These are phyloP conservation scores for Ganoderma sinense DNA, from an alignment of 1,284 basidiomycete genomes.

Conservation along the genomic window DNA sequence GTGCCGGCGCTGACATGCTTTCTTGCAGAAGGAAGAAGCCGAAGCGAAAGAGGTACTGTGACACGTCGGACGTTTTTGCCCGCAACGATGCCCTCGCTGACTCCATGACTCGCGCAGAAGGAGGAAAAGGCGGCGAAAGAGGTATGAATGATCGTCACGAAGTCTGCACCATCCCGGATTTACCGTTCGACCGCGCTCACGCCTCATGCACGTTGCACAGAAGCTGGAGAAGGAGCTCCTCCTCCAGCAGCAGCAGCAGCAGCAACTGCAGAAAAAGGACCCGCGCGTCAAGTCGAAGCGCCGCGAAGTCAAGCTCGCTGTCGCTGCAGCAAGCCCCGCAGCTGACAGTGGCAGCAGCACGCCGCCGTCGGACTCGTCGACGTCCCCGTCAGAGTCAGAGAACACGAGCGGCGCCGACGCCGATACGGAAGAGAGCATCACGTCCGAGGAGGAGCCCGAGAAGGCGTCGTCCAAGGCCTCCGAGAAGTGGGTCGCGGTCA, in stretches of 20 bases:
- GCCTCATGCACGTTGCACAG: conserved; percentile 27
- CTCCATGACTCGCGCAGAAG: conserved; percentile 42
- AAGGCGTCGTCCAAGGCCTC: conserved; percentile 38
- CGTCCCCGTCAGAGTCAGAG: conserved; percentile 60
- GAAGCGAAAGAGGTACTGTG: conserved; percentile 45
- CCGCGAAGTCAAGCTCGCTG: conserved; percentile 42
- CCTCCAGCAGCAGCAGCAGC: conserved; percentile 2
- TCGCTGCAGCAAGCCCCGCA: conserved; percentile 32
- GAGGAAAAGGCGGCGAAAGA: conserved; percentile 60
- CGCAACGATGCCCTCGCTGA: conserved; percentile 14
- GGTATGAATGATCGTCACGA: conserved; percentile 42
- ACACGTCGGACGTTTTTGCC: conserved; percentile 1
- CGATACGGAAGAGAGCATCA: conserved; percentile 76
- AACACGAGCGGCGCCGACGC: conserved; percentile 68
- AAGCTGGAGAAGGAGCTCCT: conserved; percentile 43
- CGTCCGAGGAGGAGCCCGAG: conserved; percentile 70
- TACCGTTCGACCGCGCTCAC: conserved; percentile 1
- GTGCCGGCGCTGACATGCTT: conserved; percentile 15
- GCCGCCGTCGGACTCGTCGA: conserved; percentile 39
- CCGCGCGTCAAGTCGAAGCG: conserved; percentile 63
- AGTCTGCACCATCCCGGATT: neutral
- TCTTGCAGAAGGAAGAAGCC: conserved; percentile 58
- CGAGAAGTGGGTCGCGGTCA: conserved; percentile 76
- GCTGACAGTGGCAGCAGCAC: conserved; percentile 5
- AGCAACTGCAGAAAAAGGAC: conserved; percentile 50